Percentiles rank a stretch among this genome's conserved stretches.
Evolutionary conservation across 2,329 filamentous ascomycete species (phyloP).

Genomic region (Phialocephala sp.): DNA sequence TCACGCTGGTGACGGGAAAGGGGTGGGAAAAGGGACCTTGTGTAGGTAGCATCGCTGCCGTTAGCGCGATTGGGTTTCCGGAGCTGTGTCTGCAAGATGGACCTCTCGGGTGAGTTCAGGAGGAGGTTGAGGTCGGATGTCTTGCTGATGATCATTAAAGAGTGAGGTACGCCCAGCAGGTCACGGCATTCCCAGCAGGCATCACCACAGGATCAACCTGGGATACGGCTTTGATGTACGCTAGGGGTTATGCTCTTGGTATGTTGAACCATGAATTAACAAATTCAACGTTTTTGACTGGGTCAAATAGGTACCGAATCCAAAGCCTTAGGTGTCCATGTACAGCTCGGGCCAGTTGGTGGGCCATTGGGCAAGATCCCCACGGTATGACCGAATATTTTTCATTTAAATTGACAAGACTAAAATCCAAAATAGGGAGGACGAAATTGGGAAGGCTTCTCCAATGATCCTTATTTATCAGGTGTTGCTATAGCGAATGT

Average conservation of each 20-base stretch:
- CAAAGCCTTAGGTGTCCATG: constrained; percentile 72
- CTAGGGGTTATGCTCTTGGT: constrained; percentile 73
- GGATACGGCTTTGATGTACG: constrained; percentile 76
- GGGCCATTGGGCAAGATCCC: constrained; percentile 78
- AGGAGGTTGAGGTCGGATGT: background rate
- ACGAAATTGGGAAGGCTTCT: constrained; percentile 85
- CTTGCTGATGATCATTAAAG: constrained; percentile 18
- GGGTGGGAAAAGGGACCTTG: constrained; percentile 77
- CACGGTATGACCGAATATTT: constrained; percentile 19
- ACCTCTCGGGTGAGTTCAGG: constrained; percentile 61
- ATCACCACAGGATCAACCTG: constrained; percentile 81
- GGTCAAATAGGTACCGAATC: constrained; percentile 69
- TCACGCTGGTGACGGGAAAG: constrained; percentile 78
- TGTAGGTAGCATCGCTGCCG: constrained; percentile 65
- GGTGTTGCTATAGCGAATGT: constrained; percentile 64
- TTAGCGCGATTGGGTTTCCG: constrained; percentile 68
- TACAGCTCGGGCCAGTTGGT: constrained; percentile 76
- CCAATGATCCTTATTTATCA: constrained; percentile 76
- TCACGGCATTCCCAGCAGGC: constrained; percentile 80
- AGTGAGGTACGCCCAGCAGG: constrained; percentile 71
- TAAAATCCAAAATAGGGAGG: constrained; percentile 59
- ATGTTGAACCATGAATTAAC: constrained; percentile 20
- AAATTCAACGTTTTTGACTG: background rate
- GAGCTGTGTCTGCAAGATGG: constrained; percentile 81
- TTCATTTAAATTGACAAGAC: background rate